phyloP scores from a whole-genome alignment of 805 yeast genomes.

The Dipodascopsis tothii region DNA sequence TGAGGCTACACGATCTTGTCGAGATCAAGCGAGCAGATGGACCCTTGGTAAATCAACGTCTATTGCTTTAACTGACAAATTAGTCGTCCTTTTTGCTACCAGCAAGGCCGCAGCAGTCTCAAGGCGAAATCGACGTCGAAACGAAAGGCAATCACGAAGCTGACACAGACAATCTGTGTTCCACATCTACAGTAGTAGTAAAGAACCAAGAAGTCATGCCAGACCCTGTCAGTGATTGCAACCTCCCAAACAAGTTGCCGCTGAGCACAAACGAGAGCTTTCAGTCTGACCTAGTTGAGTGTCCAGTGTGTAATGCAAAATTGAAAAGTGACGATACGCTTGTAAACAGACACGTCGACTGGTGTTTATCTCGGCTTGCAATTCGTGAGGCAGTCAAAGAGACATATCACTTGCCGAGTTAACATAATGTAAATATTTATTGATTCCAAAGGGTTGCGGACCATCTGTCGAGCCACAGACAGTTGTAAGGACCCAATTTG shows the following conservation, averaged over 20 bases:
- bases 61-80: too few relatives aligned
- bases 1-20: slow-evolving; percentile 20
- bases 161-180: neutral
- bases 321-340: slow-evolving; percentile 7
- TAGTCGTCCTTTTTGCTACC: too few relatives aligned
- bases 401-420: too few relatives aligned
- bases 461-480: too few relatives aligned
- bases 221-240: neutral
- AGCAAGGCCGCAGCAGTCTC: too few relatives aligned
- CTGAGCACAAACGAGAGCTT: neutral
- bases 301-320: slow-evolving; percentile 23
- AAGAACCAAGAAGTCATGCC: neutral
- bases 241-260: neutral
- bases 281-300: slow-evolving; percentile 3
- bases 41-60: slow-evolving; percentile 20
- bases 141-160: slow-evolving; percentile 4
- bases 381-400: slow-evolving; percentile 21
- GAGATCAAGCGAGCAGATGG: slow-evolving; percentile 12
- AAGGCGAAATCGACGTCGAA: slow-evolving; percentile 4
- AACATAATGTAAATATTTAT: too few relatives aligned
- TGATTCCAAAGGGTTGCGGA: too few relatives aligned
- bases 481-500: too few relatives aligned
- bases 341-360: slow-evolving; percentile 24
- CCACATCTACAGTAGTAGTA: slow-evolving; percentile 1
- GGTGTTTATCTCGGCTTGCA: slow-evolving; percentile 24